A percentile compares a stretch with the other conserved stretches of the same genome.
Evolutionary conservation across 192 early-diverging fungal genomes (phyloP).

Genomic region (Coemansia sp.): DNA sequence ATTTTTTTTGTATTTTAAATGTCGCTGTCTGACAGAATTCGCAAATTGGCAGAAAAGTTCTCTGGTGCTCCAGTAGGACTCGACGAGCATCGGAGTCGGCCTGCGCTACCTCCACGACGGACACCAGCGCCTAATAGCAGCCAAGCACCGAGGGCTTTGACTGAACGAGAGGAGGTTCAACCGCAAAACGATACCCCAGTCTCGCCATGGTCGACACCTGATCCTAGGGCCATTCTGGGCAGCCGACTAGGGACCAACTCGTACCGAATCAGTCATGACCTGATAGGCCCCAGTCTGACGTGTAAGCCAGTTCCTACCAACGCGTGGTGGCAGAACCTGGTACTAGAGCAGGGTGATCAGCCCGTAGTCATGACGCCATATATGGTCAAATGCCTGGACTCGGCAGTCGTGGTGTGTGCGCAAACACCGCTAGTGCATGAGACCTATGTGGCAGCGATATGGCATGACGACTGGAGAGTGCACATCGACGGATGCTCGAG

Average conservation of each 20-base stretch:
- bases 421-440: slow-evolving; percentile 23
- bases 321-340: slow-evolving; percentile 56
- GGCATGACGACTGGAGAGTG: slow-evolving; percentile 49
- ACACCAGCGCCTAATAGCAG: neutral
- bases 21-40: slow-evolving; percentile 42
- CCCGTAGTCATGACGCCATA: slow-evolving; percentile 49
- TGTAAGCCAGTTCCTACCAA: slow-evolving; percentile 38
- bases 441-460: slow-evolving; percentile 29
- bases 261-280: slow-evolving; percentile 15
- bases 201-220: slow-evolving; percentile 17
- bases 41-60: slow-evolving; percentile 25
- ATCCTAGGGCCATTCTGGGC: slow-evolving; percentile 7
- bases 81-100: neutral
- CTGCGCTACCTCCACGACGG: neutral
- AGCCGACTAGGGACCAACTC: slow-evolving; percentile 21
- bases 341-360: slow-evolving; percentile 36
- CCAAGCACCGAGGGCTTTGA: neutral
- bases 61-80: slow-evolving; percentile 1
- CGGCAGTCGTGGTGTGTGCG: slow-evolving; percentile 20
- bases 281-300: slow-evolving; percentile 17
- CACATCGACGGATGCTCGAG: neutral
- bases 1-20: slow-evolving; percentile 9
- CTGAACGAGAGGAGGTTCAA: neutral
- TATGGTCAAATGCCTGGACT: slow-evolving; percentile 29
- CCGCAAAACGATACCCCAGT: neutral